phyloP scores from a whole-genome alignment of 768 basidiomycete genomes.

The Crucibulum laeve region DNA sequence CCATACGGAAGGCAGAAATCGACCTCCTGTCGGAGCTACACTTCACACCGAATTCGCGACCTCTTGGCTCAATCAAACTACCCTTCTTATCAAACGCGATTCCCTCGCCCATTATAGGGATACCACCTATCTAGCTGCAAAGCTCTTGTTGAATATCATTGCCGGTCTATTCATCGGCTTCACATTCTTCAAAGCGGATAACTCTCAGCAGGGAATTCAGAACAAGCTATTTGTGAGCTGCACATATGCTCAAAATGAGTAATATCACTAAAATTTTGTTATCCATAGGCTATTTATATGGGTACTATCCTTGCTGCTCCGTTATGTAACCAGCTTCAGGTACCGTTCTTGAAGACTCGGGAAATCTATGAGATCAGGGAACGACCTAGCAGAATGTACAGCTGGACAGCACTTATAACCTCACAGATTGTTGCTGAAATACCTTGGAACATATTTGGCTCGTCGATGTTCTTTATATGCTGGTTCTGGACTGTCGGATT shows the following conservation, averaged over 20 bases:
- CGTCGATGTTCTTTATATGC: slow-evolving; percentile 58
- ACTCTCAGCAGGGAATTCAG: slow-evolving; percentile 52
- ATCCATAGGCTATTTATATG: slow-evolving; percentile 58
- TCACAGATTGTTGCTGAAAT: slow-evolving; percentile 53
- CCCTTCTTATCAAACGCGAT: slow-evolving; percentile 38
- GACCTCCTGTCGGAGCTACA: slow-evolving; percentile 30
- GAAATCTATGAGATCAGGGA: background rate
- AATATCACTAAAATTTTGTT: no score
- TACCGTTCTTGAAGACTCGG: background rate
- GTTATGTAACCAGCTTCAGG: background rate
- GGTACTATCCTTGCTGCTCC: slow-evolving; percentile 30
- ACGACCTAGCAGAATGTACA: background rate
- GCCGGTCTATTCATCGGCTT: slow-evolving; percentile 58
- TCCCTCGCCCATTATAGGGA: slow-evolving; percentile 46
- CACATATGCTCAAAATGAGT: slow-evolving; percentile 27
- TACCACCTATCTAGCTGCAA: slow-evolving; percentile 58
- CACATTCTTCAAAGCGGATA: slow-evolving; percentile 57
- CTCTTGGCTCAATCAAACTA: slow-evolving; percentile 46
- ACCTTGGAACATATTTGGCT: slow-evolving; percentile 62
- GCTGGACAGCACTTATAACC: slow-evolving; percentile 40
- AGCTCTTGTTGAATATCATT: slow-evolving; percentile 49
- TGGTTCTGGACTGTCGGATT: slow-evolving; percentile 77
- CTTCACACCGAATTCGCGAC: slow-evolving; percentile 45
- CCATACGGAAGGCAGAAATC: slow-evolving; percentile 44
- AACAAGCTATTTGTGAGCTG: slow-evolving; percentile 69